These are phyloP conservation scores for Nannochloropsis gaditana DNA, from an alignment of 108 stramenopile species.

Conservation along the genomic window DNA sequence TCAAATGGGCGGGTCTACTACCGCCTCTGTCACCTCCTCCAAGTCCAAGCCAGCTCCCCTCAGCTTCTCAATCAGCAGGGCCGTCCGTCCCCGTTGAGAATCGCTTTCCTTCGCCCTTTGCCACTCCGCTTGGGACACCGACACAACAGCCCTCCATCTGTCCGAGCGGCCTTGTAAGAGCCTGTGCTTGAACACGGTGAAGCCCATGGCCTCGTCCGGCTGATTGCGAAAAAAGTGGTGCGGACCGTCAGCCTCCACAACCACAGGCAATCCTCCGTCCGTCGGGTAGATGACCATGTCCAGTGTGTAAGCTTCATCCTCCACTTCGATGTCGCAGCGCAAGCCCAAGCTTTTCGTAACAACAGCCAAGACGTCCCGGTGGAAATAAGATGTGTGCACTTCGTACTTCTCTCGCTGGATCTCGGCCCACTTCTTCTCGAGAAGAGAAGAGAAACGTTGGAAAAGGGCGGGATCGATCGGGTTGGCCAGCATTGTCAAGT, in stretches of 20 bases:
- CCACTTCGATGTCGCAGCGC: slow-evolving; percentile 13
- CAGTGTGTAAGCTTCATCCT: neutral
- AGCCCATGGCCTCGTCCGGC: neutral
- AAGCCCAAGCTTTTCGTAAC: neutral
- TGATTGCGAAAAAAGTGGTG: slow-evolving; percentile 13
- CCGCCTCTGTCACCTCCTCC: neutral
- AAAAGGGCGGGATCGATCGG: neutral
- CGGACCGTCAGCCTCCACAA: neutral
- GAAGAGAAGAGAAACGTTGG: neutral
- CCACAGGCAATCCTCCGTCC: neutral
- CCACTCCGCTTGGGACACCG: slow-evolving; percentile 6
- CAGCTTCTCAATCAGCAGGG: neutral
- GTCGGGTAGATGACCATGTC: slow-evolving; percentile 3
- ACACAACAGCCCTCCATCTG: neutral
- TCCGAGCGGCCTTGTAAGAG: neutral
- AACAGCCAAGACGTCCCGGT: neutral
- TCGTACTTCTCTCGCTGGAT: neutral
- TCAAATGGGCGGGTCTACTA: neutral
- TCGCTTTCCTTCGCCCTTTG: neutral
- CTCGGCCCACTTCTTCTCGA: neutral
- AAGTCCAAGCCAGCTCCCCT: slow-evolving; percentile 7
- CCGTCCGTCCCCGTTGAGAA: neutral
- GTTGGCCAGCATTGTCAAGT: neutral
- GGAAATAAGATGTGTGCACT: slow-evolving; percentile 8
- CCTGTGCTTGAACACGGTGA: neutral